A percentile compares a stretch with the other conserved stretches of the same genome.
phyloP scores from a whole-genome alignment of 2,329 filamentous ascomycete species.

The Teratosphaeria gauchensis region DNA sequence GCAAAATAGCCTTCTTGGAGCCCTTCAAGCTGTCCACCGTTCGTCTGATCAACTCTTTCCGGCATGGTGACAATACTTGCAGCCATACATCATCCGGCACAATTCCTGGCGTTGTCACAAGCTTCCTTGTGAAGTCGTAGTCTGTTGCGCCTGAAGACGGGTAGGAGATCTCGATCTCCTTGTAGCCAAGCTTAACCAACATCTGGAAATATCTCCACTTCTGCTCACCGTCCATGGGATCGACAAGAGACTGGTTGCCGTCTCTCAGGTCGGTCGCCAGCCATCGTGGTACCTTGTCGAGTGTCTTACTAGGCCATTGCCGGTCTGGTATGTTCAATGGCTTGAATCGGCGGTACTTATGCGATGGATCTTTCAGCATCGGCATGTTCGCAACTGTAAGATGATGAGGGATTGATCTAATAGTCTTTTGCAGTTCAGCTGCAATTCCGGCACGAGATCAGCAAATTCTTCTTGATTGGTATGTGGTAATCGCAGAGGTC shows the following conservation, averaged over 20 bases:
- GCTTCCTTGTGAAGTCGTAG: constrained; percentile 83
- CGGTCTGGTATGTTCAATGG: constrained; percentile 58
- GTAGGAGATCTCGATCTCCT: constrained; percentile 95
- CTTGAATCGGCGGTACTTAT: constrained; percentile 64
- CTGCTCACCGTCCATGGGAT: constrained; percentile 94
- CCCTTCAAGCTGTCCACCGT: constrained; percentile 85
- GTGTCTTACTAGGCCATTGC: constrained; percentile 74
- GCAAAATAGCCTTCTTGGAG: constrained; percentile 85
- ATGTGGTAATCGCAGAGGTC: background rate
- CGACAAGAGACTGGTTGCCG: constrained; percentile 85
- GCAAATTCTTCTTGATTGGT: background rate
- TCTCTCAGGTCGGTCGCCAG: constrained; percentile 81
- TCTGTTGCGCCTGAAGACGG: constrained; percentile 91
- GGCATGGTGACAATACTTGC: constrained; percentile 85
- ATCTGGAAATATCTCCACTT: constrained; percentile 95
- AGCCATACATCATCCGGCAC: constrained; percentile 85
- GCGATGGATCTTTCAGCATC: constrained; percentile 62
- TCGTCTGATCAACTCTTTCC: constrained; percentile 78
- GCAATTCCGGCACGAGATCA: background rate
- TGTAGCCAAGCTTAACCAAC: constrained; percentile 86
- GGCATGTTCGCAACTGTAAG: background rate
- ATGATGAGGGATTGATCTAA: background rate
- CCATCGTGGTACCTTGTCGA: constrained; percentile 83
- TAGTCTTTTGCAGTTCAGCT: too few relatives aligned
- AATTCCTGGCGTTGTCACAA: constrained; percentile 74